Evolutionary conservation across 331 rosid species (phyloP), one percentile per base, ranked within the genome.

Genomic region (Acacia concinna): DNA sequence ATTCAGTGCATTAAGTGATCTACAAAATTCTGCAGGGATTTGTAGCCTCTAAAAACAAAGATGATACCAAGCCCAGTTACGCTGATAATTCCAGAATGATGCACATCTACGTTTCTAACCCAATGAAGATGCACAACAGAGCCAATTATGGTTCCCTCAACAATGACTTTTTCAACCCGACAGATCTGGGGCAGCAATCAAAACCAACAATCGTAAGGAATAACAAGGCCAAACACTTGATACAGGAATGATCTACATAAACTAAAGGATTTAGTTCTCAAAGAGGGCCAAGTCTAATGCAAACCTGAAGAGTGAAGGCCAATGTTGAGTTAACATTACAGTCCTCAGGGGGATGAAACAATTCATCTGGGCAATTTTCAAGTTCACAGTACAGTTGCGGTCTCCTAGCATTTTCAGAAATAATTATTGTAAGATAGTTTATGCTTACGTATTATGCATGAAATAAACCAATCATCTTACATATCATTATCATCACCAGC

Each of bases 271-370:
- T 82, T 57, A 76, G 79, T 70, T 76, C 49, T 77, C 79, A 75
- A 74, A 76, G 78, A 75, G 74, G 66, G 66, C 66, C 13, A 59
- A 13, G 10, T 85, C 65, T 79, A 82, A 86, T 73, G 80, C 83
- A 73, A 81, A 88, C 91, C 91, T 88, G 90, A 82, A 88, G 86
- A 76, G 99, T 96, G 87, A 96, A 96, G 86, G 91, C 86, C 81
- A 96, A 83, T 10, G 99, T 90, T 38, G 99, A 96, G 88, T 96
- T 96, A 85, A 96, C 90, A 40, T 96, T 96, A 84, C 99, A 96
- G 77, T 91, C 98, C 86, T 96, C 98, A 51, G 99, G 98, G 6
- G 99, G 99, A 81, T 96, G 94, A 74, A 96, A 88, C 84, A 96
- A 82, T 81, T 96, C 75, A 41, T 73, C 31, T 32, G 99, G 97